These are phyloP conservation scores for Chrysosphaeria jannelii DNA, from an alignment of 2,329 filamentous ascomycete species.

Conservation along the genomic window DNA sequence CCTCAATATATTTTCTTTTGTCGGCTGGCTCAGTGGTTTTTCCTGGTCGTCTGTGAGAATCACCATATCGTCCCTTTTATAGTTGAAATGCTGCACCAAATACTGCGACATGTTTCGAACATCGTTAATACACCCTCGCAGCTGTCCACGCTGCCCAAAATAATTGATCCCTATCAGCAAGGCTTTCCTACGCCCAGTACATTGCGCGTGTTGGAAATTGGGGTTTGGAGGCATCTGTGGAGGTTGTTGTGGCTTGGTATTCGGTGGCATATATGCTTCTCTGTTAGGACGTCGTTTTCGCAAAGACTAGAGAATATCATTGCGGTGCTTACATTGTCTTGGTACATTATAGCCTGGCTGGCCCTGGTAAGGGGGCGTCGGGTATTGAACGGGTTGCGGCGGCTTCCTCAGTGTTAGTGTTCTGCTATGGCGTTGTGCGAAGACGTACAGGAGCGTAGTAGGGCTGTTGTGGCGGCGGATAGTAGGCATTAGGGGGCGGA, in stretches of 20 bases:
- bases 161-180: constrained; percentile 90
- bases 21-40: constrained; percentile 89
- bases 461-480: constrained; percentile 1
- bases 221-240: constrained; percentile 3
- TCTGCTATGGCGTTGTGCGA: background rate
- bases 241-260: constrained; percentile 1
- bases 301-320: too few relatives aligned
- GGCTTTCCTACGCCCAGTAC: constrained; percentile 67
- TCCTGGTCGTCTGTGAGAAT: constrained; percentile 89
- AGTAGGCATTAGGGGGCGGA: too few relatives aligned
- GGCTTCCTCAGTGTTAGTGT: too few relatives aligned
- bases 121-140: constrained; percentile 87
- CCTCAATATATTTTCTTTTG: constrained; percentile 76
- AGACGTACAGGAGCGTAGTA: background rate
- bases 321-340: background rate
- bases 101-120: constrained; percentile 92
- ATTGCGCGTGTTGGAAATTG: constrained; percentile 67
- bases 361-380: too few relatives aligned
- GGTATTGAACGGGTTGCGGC: too few relatives aligned
- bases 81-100: constrained; percentile 65
- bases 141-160: constrained; percentile 66
- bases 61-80: constrained; percentile 91
- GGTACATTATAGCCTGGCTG: too few relatives aligned
- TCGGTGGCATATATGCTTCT: constrained; percentile 1
- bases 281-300: constrained; percentile 1